Evolutionary conservation across 108 stramenopile genomes (phyloP), one percentile per base, ranked within the genome.

Genomic region (Schizochytrium sp.): DNA sequence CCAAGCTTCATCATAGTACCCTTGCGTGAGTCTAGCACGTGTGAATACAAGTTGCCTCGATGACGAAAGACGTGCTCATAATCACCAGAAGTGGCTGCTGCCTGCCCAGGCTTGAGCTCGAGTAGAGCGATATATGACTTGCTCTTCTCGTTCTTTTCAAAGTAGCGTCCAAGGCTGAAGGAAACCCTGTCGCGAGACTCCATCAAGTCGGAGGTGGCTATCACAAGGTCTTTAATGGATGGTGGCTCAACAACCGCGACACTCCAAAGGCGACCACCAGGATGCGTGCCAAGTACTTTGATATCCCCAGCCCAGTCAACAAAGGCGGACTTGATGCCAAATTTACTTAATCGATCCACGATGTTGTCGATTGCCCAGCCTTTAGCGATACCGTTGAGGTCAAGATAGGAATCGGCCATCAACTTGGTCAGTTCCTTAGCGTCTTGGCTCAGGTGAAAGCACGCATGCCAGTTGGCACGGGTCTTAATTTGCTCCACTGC

Each of bases 261-360:
- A 4, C 45, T 47, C 93, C 93, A 93, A 19, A 72, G 59, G 10
- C 91, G 87, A 55, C 93, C 93, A 19, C 58, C 60, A 19, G 93
- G 91, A 87, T 93, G 93, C 42, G 55, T 56, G 40, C 93, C 93
- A 46, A 64, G n/a, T 57, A 93, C 93, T 57, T 92, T 92, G 46
- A 93, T 87, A 58, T 93, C 93, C 2, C 93, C 93, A 46, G 91
- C 93, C 93, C 93, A 93, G 41, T 93, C 93, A 41, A 93, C 92
- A 38, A 72, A 92, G 0, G 28, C 76, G 55, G 38, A 55, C 5
- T 47, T 7, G 47, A 83, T n/a, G 28, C 76, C 76, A 13, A 61
- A 72, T 8, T 72, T 88, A 56, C 90, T 88, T 61, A 93, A 89
- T 50, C 72, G 60, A 60, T 89, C 88, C 13, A 90, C 91, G 72